These are phyloP conservation scores for Tolypocladium tropicale DNA, from an alignment of 2,329 filamentous ascomycete species.

Conservation along the genomic window DNA sequence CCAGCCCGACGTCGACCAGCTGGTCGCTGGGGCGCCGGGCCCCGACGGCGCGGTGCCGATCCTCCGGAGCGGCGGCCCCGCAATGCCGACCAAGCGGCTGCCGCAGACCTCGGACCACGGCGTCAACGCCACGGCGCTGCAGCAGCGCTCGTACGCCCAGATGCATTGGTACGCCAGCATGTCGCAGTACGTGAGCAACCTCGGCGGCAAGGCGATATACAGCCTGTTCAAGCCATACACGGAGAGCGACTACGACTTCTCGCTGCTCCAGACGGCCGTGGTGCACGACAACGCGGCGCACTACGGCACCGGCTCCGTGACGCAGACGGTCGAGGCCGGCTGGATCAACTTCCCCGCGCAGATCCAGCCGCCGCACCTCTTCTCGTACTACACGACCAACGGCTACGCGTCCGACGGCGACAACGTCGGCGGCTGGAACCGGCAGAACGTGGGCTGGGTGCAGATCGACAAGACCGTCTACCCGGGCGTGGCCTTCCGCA, in stretches of 20 bases:
- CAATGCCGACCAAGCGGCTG: slow-evolving; percentile 5
- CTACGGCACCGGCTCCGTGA: slow-evolving; percentile 2
- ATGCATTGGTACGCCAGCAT: slow-evolving; percentile 12
- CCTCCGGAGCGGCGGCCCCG: slow-evolving; percentile 4
- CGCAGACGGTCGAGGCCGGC: slow-evolving; percentile 11
- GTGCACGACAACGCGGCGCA: slow-evolving; percentile 5
- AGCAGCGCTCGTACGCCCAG: slow-evolving; percentile 3
- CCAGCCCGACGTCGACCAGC: not conserved
- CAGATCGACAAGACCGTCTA: slow-evolving; percentile 8
- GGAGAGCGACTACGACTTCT: slow-evolving; percentile 7
- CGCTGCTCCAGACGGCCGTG: slow-evolving; percentile 10
- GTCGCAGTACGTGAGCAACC: slow-evolving; percentile 3
- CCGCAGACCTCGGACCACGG: not conserved
- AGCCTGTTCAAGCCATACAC: slow-evolving; percentile 9
- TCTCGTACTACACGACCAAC: slow-evolving; percentile 11
- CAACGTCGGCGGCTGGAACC: slow-evolving; percentile 9
- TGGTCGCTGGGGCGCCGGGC: not conserved
- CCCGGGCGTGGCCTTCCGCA: slow-evolving; percentile 7
- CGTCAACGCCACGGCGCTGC: not conserved
- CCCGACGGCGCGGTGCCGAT: slow-evolving; percentile 10
- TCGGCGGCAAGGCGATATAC: slow-evolving; percentile 7
- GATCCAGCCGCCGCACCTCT: slow-evolving; percentile 6
- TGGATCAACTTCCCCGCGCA: slow-evolving; percentile 11
- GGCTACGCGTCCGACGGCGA: slow-evolving; percentile 7
- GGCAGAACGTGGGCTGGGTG: slow-evolving; percentile 10